Evolutionary conservation across 1,139 yeast genomes (phyloP).

Genomic region (Scheffersomyces illinoinensis): DNA sequence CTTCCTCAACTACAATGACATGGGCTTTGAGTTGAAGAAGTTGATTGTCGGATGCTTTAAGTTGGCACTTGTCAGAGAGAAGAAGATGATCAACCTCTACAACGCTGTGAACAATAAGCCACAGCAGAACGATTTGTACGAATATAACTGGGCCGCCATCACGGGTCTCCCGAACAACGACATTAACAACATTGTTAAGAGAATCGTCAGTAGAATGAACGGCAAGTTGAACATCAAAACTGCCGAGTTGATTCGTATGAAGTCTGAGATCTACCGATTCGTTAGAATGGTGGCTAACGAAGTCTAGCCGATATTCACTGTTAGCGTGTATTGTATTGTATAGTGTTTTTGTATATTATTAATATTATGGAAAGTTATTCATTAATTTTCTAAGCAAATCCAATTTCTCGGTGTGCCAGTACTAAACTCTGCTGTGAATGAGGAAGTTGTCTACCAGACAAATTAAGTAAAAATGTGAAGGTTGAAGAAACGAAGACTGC

Average conservation of each 20-base stretch:
- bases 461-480: too few relatives aligned
- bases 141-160: constrained; percentile 31
- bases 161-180: constrained; percentile 44
- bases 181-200: constrained; percentile 37
- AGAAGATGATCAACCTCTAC: constrained; percentile 6
- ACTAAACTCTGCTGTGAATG: too few relatives aligned
- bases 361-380: not conserved
- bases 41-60: constrained; percentile 49
- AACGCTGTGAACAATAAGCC: not conserved
- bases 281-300: constrained; percentile 45
- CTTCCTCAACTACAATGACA: constrained; percentile 34
- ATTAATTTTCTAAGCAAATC: too few relatives aligned
- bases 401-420: too few relatives aligned
- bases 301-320: constrained; percentile 15
- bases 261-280: constrained; percentile 43
- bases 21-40: constrained; percentile 48
- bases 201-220: constrained; percentile 43
- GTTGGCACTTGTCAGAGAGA: constrained; percentile 39
- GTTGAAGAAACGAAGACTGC: too few relatives aligned
- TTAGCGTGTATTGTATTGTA: not conserved
- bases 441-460: too few relatives aligned
- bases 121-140: constrained; percentile 1
- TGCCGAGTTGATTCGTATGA: constrained; percentile 39
- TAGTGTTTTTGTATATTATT: not conserved
- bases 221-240: constrained; percentile 44